These are phyloP conservation scores for Phytopythium kandeliae DNA, from an alignment of 352 stramenopile genomes.

Conservation along the genomic window DNA sequence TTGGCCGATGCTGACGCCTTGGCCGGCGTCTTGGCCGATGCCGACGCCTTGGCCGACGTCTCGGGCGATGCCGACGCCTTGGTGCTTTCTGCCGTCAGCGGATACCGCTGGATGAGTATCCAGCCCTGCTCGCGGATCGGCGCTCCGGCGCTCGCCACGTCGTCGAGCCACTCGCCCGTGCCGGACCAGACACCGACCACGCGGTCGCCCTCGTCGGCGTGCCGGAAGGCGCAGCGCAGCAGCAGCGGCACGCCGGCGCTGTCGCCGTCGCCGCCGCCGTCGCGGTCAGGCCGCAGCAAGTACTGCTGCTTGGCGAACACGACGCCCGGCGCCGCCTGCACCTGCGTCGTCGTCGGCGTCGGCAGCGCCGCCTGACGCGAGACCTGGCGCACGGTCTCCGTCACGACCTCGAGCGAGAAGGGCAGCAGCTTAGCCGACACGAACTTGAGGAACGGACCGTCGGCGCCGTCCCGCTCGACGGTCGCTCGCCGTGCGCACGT, in stretches of 20 bases:
- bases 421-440: conserved; percentile 19
- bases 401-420: conserved; percentile 17
- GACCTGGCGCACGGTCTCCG: conserved; percentile 15
- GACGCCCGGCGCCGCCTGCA: neutral
- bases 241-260: conserved; percentile 16
- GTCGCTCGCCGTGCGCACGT: conserved; percentile 11
- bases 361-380: conserved; percentile 15
- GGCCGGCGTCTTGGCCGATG: neutral
- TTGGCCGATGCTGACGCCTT: neutral
- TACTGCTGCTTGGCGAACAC: conserved; percentile 23
- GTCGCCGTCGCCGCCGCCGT: neutral
- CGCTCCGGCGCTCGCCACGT: conserved; percentile 16
- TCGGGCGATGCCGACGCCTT: neutral
- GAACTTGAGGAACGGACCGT: conserved; percentile 31
- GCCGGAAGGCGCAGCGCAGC: conserved; percentile 19
- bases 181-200: conserved; percentile 27
- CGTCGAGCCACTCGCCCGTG: conserved; percentile 26
- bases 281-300: conserved; percentile 15
- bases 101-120: conserved; percentile 14
- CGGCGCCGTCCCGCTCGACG: conserved; percentile 14
- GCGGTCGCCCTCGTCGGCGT: conserved; percentile 16
- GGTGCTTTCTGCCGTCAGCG: neutral
- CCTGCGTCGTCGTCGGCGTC: neutral
- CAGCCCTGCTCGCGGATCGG: conserved; percentile 32
- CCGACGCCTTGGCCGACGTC: neutral